Evolutionary conservation across 169 alveolate species (phyloP), one percentile per base, ranked within the genome.

Genomic region (Plasmodium relictum): DNA sequence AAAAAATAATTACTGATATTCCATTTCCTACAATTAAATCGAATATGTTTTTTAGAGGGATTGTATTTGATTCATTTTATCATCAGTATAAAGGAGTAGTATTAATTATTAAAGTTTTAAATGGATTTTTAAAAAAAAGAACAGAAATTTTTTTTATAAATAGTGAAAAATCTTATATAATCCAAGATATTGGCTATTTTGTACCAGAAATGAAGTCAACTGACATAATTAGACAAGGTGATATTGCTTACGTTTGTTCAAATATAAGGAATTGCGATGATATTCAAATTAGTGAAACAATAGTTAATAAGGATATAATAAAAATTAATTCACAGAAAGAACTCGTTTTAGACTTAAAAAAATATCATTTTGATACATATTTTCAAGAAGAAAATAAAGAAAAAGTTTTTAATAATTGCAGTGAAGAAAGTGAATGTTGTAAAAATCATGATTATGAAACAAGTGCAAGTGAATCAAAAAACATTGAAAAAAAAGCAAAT

Each of bases 51-150:
- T 93, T 96, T 20, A 93, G 96, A 78, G 98, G 97, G 10, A 95
- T 97, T 42, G 93, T 98, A 18, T 97, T 98, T 92, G 99, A 98
- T 92, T 95, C 98, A 52, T 93, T 95, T 94, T 98, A 92, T 83
- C 97, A 95, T 54, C 92, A 94, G n/a, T 94, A 96, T 74, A 93
- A 96, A 74, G 99, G 99, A 44, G 99, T 97, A 18, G 92, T 96
- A 63, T 89, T 97, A 63, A 93, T 96, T 44, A 95, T 95, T 52
- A 92, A 94, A 85, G 95, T 95, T 74, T 3, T 93, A 54, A 94
- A 94, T 80, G 96, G 96, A 16, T 31, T 44, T 20, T 24, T 91
- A 22, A 94, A 88, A 88, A 88, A 92, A 52, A 88, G 86, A 72
- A 93, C 88, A 45, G 95, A 94, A 70, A 85, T 94, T 0, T 78